Conservation (phyloP, 2,329 filamentous ascomycete genomes). For the Hortaea werneckii region DNA sequence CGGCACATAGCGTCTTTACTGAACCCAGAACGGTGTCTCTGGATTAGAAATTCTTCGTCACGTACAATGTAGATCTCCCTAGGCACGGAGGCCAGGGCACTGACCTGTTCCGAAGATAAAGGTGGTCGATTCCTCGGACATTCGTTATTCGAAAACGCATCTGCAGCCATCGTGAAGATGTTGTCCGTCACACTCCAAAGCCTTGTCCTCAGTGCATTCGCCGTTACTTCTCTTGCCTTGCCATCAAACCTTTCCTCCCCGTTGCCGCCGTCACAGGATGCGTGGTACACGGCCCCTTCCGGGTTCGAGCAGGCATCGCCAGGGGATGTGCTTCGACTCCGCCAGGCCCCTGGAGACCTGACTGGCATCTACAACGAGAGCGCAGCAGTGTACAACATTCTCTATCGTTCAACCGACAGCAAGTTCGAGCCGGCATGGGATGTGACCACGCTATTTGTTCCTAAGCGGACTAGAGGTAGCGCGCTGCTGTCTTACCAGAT, state of each 20-base stretch:
- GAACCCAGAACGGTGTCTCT: too few species aligned
- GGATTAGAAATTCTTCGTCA: too few species aligned
- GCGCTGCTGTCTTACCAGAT: slow-evolving; percentile 21
- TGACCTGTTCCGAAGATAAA: too few species aligned
- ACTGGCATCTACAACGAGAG: slow-evolving; percentile 17
- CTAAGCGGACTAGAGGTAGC: slow-evolving; percentile 2
- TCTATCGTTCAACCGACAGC: slow-evolving; percentile 20
- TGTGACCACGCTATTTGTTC: slow-evolving; percentile 21
- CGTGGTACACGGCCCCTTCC: slow-evolving; percentile 26
- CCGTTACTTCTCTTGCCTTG: not conserved
- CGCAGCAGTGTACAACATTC: slow-evolving; percentile 20
- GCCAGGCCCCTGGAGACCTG: slow-evolving; percentile 21
- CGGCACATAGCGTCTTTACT: too few species aligned
- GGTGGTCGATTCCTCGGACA: too few species aligned
- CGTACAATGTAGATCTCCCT: too few species aligned
- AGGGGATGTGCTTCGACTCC: slow-evolving; percentile 26
- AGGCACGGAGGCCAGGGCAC: too few species aligned
- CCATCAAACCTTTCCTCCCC: slow-evolving; percentile 2
- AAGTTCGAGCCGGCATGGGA: slow-evolving; percentile 16
- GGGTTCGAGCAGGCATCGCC: slow-evolving; percentile 20
- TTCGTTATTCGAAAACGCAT: too few species aligned
- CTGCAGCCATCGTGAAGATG: too few species aligned
- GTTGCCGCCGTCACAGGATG: slow-evolving; percentile 27
- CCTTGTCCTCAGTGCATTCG: not conserved
- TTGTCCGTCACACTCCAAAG: too few species aligned